Base-by-base conservation (phyloP, 257 asterid genomes). In the Capsicum pubescens region DNA sequence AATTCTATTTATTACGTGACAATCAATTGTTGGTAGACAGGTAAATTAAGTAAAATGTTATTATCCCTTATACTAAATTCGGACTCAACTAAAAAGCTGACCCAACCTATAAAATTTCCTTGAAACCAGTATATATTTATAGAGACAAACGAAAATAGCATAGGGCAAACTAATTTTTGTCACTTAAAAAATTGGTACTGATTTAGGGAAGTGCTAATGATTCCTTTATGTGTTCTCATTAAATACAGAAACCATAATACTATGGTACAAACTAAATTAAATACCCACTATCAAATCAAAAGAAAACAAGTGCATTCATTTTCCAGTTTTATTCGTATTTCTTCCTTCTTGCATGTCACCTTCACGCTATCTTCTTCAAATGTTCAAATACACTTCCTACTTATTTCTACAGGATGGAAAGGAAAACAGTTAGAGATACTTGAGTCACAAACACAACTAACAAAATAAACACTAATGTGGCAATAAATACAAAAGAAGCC, bases 281-380 rank as follows among this genome's bases (percentile, higher is more conserved):
- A 54, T 14, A 39, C 81, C 32, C 81, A 54, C 61, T 26, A 76
- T 26, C 63, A 32, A 76, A 14, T 21, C 3, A 2, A 76, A 13
- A 54, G 63, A 76, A 76, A 21, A 76, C 48, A 76, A 50, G 81
- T 26, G 12, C 44, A 76, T 5, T 26, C 1, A 26, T 26, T 26
- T 54, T 54, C 81, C 64, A 7, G 26, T 26, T 39, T 54, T 7
- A 76, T 21, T 26, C 48, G 2, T 76, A 26, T 52, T 32, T 76
- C 64, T 76, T 76, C 64, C 26, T 76, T 52, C 19, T 55, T 76
- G 81, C 48, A 26, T 76, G 63, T 76, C 50, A 32, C 60, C 46
- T 21, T 26, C 64, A 46, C 81, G 26, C 21, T 89, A 87, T 52
- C 81, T 48, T 12, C 13, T 54, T 63, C 63, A 3, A 76, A 76